phyloP scores from a whole-genome alignment of 2,329 filamentous ascomycete genomes.

The Neocatenulostroma microsporum region DNA sequence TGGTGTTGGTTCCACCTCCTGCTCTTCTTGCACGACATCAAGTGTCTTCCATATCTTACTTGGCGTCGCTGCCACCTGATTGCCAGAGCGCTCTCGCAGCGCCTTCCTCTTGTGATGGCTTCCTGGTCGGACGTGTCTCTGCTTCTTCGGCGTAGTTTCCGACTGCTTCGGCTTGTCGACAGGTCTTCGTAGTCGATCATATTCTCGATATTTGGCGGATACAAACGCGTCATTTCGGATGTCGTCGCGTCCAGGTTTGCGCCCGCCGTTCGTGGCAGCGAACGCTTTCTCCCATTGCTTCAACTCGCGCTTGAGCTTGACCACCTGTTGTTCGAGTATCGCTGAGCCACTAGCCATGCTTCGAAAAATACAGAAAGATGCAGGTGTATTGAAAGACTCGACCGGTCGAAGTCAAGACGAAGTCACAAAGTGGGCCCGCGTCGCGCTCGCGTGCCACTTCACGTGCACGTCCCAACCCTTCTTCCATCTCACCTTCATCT shows the following conservation, averaged over 20 bases:
- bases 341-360: constrained; percentile 1
- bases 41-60: constrained; percentile 7
- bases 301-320: constrained; percentile 47
- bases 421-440: too few relatives aligned
- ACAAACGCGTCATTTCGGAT: constrained; percentile 67
- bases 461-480: too few relatives aligned
- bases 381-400: too few relatives aligned
- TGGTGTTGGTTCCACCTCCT: constrained; percentile 27
- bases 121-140: constrained; percentile 2
- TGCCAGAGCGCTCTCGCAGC: constrained; percentile 13
- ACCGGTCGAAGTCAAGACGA: too few relatives aligned
- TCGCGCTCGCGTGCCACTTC: too few relatives aligned
- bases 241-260: constrained; percentile 64
- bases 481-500: too few relatives aligned
- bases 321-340: constrained; percentile 1
- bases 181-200: constrained; percentile 57
- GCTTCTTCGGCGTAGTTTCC: constrained; percentile 38
- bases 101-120: background rate
- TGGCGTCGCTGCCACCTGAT: constrained; percentile 12
- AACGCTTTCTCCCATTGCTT: constrained; percentile 69
- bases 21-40: constrained; percentile 13
- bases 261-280: constrained; percentile 53
- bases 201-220: constrained; percentile 68
- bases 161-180: constrained; percentile 30
- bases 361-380: too few relatives aligned